Evolutionary conservation across 768 basidiomycete species (phyloP), one percentile per base, ranked within the genome.

Genomic region (Hygrophoropsis aurantiaca): DNA sequence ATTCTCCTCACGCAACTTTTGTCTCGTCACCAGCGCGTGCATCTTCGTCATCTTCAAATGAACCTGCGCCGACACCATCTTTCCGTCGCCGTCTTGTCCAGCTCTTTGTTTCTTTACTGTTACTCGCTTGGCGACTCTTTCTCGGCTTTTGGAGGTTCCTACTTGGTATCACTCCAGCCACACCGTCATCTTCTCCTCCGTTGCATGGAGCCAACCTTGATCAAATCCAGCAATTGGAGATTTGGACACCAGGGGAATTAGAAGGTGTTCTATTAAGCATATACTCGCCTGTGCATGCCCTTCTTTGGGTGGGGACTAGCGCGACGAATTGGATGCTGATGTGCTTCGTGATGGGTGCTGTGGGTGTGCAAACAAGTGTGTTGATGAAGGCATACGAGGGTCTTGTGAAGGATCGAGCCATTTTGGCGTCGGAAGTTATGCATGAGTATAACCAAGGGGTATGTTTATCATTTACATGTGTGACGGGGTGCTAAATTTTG

Each of bases 391-490:
- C 79, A 38, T 93, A 85, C 65, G 77, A 78, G 27, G 71, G 74
- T 2, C 60, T 90, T 49, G 40, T 92, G 15, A 91, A 88, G 60
- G 90, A 93, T 69, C 81, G 75, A 54, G 80, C 76, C 33, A 79
- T 89, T 39, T 77, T 93, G 47, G 78, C 86, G 9, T 78, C 85
- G 3, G 90, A 92, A 60, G 87, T 91, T 15, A 75, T 93, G 77
- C 79, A 82, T 57, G 90, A 93, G 65, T 93, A 93, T 57, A 87
- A 93, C 51, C 73, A 82, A 62, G 81, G 79, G 67, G 90, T 90
- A 53, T 32, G 82, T 74, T 2, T 3, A 10, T 15, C 8, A 11
- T 33, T 25, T 2, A n/a, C 16, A 15, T 10, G 7, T 30, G 27
- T 13, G 5, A n/a, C n/a, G n/a, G n/a, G n/a, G n/a, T n/a, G n/a